A percentile compares a stretch with the other conserved stretches of the same genome.
These are phyloP conservation scores for Kondoa malvinella DNA, from an alignment of 768 basidiomycete genomes.

Conservation along the genomic window DNA sequence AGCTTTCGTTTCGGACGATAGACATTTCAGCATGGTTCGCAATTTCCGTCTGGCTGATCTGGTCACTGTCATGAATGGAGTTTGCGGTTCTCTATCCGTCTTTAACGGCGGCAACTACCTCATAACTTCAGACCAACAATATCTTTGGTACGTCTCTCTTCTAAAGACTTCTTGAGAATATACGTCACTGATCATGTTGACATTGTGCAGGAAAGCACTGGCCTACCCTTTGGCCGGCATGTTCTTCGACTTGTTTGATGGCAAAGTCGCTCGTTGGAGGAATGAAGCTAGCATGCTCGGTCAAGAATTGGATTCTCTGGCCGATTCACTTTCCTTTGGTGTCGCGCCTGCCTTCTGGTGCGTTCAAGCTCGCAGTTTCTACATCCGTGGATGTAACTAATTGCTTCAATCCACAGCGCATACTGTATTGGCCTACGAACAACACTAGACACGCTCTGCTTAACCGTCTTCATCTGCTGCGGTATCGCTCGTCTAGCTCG, in stretches of 20 bases:
- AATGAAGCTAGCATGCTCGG: conserved; percentile 89
- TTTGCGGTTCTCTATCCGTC: conserved; percentile 89
- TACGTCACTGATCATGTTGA: not conserved
- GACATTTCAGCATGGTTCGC: conserved; percentile 93
- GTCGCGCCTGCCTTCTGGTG: conserved; percentile 77
- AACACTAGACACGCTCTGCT: conserved; percentile 67
- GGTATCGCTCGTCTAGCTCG: conserved; percentile 91
- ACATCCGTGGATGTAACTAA: not conserved
- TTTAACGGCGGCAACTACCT: conserved; percentile 86
- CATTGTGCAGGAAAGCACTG: conserved; percentile 46
- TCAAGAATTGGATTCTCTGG: conserved; percentile 91
- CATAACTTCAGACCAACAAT: conserved; percentile 54
- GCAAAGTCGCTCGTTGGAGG: conserved; percentile 93
- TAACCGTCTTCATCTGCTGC: conserved; percentile 84
- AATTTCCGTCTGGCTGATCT: conserved; percentile 96
- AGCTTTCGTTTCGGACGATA: conserved; percentile 72
- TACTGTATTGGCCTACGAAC: conserved; percentile 83
- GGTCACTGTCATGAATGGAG: conserved; percentile 96
- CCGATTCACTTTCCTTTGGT: conserved; percentile 94
- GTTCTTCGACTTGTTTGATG: conserved; percentile 94
- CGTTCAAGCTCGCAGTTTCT: not conserved
- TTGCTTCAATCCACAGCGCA: conserved; percentile 31
- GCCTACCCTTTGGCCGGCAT: conserved; percentile 77
- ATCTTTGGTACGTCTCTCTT: conserved; percentile 42
- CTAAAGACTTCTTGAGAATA: not conserved